Evolutionary conservation across 1,284 basidiomycete genomes (phyloP).

Genomic region (Singerocomus inundabilis): DNA sequence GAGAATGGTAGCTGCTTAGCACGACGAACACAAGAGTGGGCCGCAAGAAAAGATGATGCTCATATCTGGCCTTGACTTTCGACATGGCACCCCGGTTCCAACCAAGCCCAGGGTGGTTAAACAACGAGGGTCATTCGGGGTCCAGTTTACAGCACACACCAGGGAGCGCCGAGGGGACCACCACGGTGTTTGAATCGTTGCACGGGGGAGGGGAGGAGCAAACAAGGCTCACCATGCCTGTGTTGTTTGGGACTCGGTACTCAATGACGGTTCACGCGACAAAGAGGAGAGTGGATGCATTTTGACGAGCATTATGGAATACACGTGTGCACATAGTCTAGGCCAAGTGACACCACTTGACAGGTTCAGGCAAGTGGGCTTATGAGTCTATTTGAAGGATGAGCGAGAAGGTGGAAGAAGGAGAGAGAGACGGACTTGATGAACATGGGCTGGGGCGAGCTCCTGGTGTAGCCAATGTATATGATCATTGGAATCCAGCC

Average conservation of each 20-base stretch:
- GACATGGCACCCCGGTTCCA: slow-evolving; percentile 48
- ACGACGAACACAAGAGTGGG: neutral
- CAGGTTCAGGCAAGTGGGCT: slow-evolving; percentile 76
- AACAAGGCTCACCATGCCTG: slow-evolving; percentile 15
- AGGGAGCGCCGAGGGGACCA: slow-evolving; percentile 38
- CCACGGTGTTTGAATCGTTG: slow-evolving; percentile 72
- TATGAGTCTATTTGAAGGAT: slow-evolving; percentile 61
- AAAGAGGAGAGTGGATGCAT: slow-evolving; percentile 5
- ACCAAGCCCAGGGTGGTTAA: slow-evolving; percentile 53
- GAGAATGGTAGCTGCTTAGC: slow-evolving; percentile 10
- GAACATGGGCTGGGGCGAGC: slow-evolving; percentile 87
- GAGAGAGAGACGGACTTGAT: slow-evolving; percentile 72
- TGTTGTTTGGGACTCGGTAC: neutral
- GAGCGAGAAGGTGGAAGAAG: slow-evolving; percentile 7
- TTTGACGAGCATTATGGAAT: slow-evolving; percentile 24
- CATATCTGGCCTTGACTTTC: slow-evolving; percentile 81
- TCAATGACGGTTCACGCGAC: neutral
- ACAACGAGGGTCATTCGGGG: slow-evolving; percentile 40
- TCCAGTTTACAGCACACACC: slow-evolving; percentile 16
- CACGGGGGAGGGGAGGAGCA: neutral
- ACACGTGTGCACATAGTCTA: slow-evolving; percentile 20
- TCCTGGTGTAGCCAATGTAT: slow-evolving; percentile 87
- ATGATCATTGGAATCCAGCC: slow-evolving; percentile 95
- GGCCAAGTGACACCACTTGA: slow-evolving; percentile 1
- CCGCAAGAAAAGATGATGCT: slow-evolving; percentile 31